Conservation (phyloP, 163 green algal species). For the Scenedesmus sp. region DNA sequence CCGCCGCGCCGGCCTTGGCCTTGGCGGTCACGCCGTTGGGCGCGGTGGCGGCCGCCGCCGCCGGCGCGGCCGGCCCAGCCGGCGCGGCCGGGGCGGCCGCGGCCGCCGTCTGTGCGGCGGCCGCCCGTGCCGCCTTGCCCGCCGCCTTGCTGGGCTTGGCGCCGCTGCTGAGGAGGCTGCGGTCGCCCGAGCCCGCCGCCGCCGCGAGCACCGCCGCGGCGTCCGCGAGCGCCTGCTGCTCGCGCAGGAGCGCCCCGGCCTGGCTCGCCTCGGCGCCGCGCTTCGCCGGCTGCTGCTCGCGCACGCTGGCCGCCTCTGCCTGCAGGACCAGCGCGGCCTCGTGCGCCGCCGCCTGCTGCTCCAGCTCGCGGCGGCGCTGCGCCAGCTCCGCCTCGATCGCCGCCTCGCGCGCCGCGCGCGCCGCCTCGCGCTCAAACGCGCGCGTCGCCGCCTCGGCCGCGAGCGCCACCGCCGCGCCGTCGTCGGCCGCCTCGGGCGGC, state of each 20-base stretch:
- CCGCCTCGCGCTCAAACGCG: conserved; percentile 48
- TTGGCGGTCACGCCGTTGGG: too few species aligned
- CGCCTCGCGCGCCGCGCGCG: conserved; percentile 46
- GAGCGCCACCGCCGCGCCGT: neutral
- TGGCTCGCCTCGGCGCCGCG: neutral
- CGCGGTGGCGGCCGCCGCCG: too few species aligned
- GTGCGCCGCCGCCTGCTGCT: conserved; percentile 53
- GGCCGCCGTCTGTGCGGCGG: too few species aligned
- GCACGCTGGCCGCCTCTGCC: neutral
- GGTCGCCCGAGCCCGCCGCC: conserved; percentile 19
- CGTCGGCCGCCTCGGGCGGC: conserved; percentile 36
- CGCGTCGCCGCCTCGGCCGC: neutral
- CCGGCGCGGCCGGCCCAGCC: too few species aligned
- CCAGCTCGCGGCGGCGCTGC: conserved; percentile 69
- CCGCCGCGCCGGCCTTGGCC: too few species aligned
- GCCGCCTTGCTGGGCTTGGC: neutral
- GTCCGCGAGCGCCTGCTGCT: conserved; percentile 28
- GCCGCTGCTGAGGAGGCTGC: conserved; percentile 2
- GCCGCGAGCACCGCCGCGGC: conserved; percentile 36
- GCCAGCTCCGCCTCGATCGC: conserved; percentile 75
- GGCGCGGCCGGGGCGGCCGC: too few species aligned
- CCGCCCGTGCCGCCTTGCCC: neutral
- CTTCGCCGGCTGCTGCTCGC: too few species aligned
- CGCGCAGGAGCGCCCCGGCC: neutral
- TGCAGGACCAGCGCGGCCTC: conserved; percentile 51